phyloP scores from a whole-genome alignment of 2,329 filamentous ascomycete species.

The Fusarium hainanense region DNA sequence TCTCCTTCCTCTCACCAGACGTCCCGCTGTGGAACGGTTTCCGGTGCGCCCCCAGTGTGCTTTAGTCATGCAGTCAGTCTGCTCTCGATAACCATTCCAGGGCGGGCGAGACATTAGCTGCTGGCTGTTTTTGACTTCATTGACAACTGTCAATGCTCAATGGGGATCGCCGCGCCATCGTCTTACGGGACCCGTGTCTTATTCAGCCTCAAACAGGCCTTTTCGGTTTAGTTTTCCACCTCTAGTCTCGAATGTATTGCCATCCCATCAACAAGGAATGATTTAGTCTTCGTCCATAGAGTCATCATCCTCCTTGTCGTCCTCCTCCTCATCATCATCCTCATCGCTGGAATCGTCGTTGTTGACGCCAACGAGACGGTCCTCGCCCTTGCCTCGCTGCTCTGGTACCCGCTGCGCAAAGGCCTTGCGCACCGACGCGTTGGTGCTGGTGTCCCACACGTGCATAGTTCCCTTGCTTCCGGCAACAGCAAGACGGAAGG shows the following conservation, averaged over 20 bases:
- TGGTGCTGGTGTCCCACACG: constrained; percentile 97
- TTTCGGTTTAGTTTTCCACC: constrained; percentile 1
- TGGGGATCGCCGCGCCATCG: constrained; percentile 13
- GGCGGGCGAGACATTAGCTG: constrained; percentile 22
- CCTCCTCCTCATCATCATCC: constrained; percentile 65
- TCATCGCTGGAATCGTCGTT: constrained; percentile 74
- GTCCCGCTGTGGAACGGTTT: constrained; percentile 34
- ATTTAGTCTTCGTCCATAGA: constrained; percentile 68
- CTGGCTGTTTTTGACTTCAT: constrained; percentile 16
- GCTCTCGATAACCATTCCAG: constrained; percentile 1
- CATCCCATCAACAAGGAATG: constrained; percentile 9
- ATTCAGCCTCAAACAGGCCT: constrained; percentile 12
- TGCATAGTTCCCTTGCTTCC: constrained; percentile 94
- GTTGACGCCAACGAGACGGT: constrained; percentile 81
- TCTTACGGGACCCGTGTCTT: constrained; percentile 28
- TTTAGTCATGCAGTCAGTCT: constrained; percentile 28
- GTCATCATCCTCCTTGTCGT: constrained; percentile 60
- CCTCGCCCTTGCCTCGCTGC: constrained; percentile 70
- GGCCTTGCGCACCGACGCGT: constrained; percentile 82
- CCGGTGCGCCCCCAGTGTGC: constrained; percentile 34
- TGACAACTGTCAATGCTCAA: constrained; percentile 20
- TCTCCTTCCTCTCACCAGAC: constrained; percentile 6
- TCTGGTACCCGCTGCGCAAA: constrained; percentile 78
- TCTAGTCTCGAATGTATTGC: constrained; percentile 15
- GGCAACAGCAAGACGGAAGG: constrained; percentile 91